Conservation (phyloP, 306 rosid species). For the Cicer pinnatifidum region DNA sequence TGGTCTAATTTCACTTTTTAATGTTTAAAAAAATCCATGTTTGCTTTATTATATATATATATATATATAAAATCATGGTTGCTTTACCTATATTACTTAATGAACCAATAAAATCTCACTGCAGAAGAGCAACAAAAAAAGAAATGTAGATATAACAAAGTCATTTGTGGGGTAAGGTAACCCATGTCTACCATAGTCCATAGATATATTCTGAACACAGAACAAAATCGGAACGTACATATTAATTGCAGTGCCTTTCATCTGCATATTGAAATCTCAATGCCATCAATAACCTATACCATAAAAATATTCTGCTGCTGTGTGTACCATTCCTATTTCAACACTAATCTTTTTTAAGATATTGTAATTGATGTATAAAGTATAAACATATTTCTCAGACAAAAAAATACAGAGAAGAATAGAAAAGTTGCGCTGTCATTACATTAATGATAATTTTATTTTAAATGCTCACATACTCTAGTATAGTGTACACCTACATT, state of each 20-base stretch:
- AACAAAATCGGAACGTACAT: slow-evolving; percentile 11
- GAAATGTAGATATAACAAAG: slow-evolving; percentile 9
- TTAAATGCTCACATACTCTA: neutral
- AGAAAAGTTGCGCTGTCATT: neutral
- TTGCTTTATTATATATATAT: neutral
- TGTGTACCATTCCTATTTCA: neutral
- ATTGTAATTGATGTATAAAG: slow-evolving; percentile 7
- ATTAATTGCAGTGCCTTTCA: slow-evolving; percentile 3
- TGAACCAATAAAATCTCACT: slow-evolving; percentile 18
- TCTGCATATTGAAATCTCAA: neutral
- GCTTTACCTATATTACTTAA: slow-evolving; percentile 1
- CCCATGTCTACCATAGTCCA: slow-evolving; percentile 1
- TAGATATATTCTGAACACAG: slow-evolving; percentile 17
- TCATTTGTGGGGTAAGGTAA: slow-evolving; percentile 36
- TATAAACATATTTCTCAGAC: neutral
- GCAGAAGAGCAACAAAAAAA: slow-evolving; percentile 1
- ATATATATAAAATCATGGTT: neutral
- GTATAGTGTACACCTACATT: slow-evolving; percentile 27
- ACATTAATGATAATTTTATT: slow-evolving; percentile 30
- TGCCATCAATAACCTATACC: slow-evolving; percentile 5
- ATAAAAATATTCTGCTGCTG: neutral
- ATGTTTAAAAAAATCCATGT: neutral
- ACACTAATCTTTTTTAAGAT: neutral
- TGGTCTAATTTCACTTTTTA: neutral
- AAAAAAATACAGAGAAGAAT: neutral